Conservation (phyloP, 2,329 filamentous ascomycete genomes). For the Fusarium albidum region DNA sequence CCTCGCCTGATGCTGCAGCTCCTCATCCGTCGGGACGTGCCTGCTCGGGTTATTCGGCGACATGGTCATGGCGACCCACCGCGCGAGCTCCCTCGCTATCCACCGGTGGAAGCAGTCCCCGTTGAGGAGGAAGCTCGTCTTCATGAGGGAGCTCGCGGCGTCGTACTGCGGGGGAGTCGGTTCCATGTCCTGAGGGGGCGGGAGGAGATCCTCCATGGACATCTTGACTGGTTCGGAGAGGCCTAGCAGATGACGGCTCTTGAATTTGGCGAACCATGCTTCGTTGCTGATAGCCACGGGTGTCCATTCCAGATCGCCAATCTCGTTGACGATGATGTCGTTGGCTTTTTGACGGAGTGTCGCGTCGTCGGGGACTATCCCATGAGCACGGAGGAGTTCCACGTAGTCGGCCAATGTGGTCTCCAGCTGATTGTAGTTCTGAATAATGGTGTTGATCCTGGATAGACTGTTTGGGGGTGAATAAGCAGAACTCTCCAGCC, state of each 20-base stretch:
- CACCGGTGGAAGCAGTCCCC: constrained; percentile 12
- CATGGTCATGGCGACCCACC: constrained; percentile 23
- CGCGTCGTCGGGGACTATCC: constrained; percentile 8
- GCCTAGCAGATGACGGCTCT: not conserved
- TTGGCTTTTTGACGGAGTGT: not conserved
- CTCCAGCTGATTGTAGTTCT: constrained; percentile 10
- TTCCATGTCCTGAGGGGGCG: too few species aligned
- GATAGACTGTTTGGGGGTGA: not conserved
- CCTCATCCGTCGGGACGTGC: constrained; percentile 22
- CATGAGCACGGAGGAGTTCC: constrained; percentile 4
- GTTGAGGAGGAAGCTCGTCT: not conserved
- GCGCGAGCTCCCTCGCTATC: constrained; percentile 14
- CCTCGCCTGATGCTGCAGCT: constrained; percentile 21
- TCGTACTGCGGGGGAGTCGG: not conserved
- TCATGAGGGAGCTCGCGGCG: not conserved
- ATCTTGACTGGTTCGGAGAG: not conserved
- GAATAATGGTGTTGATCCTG: constrained; percentile 12
- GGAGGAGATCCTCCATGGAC: too few species aligned
- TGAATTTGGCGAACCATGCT: constrained; percentile 5
- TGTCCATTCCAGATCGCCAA: constrained; percentile 7
- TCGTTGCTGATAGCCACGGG: constrained; percentile 2
- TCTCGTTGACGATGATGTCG: not conserved
- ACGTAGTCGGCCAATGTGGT: constrained; percentile 7
- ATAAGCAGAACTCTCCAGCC: not conserved
- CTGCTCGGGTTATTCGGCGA: constrained; percentile 24